Percentiles rank a stretch among this genome's conserved stretches.
Evolutionary conservation across 148 eudicot genomes (phyloP).

Genomic region (Chenopodium berlandieri): DNA sequence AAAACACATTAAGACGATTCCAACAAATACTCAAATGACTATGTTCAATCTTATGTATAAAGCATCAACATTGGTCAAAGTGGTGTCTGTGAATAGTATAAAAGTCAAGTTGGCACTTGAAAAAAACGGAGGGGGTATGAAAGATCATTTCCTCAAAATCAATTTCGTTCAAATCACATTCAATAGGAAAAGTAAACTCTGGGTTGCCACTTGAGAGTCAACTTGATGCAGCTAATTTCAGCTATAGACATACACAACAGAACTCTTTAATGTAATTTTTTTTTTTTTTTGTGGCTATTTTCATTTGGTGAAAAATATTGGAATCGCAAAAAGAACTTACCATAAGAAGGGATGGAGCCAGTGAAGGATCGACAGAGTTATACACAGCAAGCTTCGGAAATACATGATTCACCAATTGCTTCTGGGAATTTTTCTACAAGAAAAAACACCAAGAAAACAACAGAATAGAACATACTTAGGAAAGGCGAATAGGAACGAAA

Average conservation of each 20-base stretch:
- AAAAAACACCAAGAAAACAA: constrained; percentile 6
- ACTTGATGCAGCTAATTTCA: not conserved
- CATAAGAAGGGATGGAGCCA: constrained; percentile 99
- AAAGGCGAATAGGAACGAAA: not conserved
- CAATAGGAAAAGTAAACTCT: no score
- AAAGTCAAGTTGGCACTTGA: no score
- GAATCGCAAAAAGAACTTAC: constrained; percentile 35
- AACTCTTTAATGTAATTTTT: no score
- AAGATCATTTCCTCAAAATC: no score
- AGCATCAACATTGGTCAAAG: no score
- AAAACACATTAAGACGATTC: no score
- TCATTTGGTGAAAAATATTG: not conserved
- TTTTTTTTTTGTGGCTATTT: not conserved
- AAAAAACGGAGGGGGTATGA: no score
- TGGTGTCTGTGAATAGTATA: no score
- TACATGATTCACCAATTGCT: constrained; percentile 84
- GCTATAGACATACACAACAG: no score
- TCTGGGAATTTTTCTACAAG: constrained; percentile 86
- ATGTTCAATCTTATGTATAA: no score
- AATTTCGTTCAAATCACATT: no score
- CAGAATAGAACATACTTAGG: not conserved
- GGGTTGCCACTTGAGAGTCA: not conserved
- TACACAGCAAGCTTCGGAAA: constrained; percentile 99
- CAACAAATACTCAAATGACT: no score
- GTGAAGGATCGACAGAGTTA: constrained; percentile 96